Base-by-base conservation (phyloP, 2,329 filamentous ascomycete genomes). In the Trichoderma asperellum region DNA sequence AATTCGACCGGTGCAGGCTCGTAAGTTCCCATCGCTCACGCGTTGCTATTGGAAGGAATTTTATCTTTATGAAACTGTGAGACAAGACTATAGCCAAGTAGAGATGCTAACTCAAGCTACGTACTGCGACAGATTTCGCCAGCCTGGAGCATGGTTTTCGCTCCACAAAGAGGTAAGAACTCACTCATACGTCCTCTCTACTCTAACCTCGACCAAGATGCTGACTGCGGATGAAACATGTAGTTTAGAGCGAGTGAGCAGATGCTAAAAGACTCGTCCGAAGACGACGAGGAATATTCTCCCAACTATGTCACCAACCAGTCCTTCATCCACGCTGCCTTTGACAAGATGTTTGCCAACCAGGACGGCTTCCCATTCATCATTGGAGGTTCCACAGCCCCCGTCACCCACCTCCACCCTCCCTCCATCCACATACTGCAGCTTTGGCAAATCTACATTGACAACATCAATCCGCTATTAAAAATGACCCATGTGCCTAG, bases 361-460 rank as follows among this genome's bases (percentile, higher is more conserved):
- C 81, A 83, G 53, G 85, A 87, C 73, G 85, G 85, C 62, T 89
- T 89, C 69, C 86, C 87, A 2, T 88, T 89, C 73, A 79, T 86
- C 35, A 80, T 88, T 18, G 85, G 85, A 34, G 83, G 82, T 34
- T 76, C 80, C 11, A 76, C 76, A 18, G 75, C 79, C 21, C 80
- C 79, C 59, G 79, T 87, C 60, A 83, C 83, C 4, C 79, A 81
- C 60, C 77, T 81, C 18, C 87, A 88, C 71, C 88, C 88, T 11
- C 76, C 84, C 1, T 80, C 85, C 29, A 84, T 89, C 24, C 86
- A 89, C 69, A 88, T 89, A 65, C 86, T 90, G 70, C 84, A 87
- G 72, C 81, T 90, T 21, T 92, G 90, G 90, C 89, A 92, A 77
- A 83, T 87, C 18, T 92, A 91, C 75, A 83, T 92, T 53, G 86